These are phyloP conservation scores for Penicillium sp. DNA, from an alignment of 2,329 filamentous ascomycete species.

Conservation along the genomic window DNA sequence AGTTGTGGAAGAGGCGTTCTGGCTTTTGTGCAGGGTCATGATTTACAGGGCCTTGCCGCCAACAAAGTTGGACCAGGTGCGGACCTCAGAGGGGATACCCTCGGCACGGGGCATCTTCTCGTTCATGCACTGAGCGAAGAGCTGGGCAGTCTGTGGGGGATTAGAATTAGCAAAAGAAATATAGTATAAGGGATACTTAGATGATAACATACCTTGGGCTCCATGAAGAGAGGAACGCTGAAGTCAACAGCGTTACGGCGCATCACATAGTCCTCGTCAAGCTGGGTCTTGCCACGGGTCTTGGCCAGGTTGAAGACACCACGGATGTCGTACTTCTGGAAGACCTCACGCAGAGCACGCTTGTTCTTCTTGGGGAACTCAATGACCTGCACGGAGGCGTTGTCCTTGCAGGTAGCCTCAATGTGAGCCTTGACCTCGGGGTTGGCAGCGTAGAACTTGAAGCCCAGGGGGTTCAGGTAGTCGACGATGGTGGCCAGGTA, in stretches of 20 bases:
- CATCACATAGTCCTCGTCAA: conserved; percentile 98
- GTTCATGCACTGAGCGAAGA: conserved; percentile 96
- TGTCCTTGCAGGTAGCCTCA: conserved; percentile 67
- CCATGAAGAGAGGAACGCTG: conserved; percentile 96
- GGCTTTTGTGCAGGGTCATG: conserved; percentile 17
- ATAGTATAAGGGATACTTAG: neutral
- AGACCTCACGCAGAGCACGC: conserved; percentile 88
- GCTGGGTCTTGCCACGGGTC: conserved; percentile 75
- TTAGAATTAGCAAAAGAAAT: conserved; percentile 13
- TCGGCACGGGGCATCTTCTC: conserved; percentile 88
- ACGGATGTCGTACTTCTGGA: conserved; percentile 93
- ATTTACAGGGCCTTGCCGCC: conserved; percentile 60
- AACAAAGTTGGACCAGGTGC: conserved; percentile 93
- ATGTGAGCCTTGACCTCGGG: conserved; percentile 78
- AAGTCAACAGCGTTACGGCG: conserved; percentile 97
- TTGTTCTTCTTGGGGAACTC: conserved; percentile 98
- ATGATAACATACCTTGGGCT: conserved; percentile 74
- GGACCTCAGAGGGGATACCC: conserved; percentile 87
- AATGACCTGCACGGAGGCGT: conserved; percentile 78
- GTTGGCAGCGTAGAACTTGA: conserved; percentile 90
- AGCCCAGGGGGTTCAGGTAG: conserved; percentile 83
- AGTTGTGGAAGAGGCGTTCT: conserved; percentile 1
- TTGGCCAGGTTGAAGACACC: conserved; percentile 94
- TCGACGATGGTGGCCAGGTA: conserved; percentile 78
- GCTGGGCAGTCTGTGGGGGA: conserved; percentile 75